These are phyloP conservation scores for Chloris gayana DNA, from an alignment of 176 grass and related monocot genomes.

Conservation along the genomic window DNA sequence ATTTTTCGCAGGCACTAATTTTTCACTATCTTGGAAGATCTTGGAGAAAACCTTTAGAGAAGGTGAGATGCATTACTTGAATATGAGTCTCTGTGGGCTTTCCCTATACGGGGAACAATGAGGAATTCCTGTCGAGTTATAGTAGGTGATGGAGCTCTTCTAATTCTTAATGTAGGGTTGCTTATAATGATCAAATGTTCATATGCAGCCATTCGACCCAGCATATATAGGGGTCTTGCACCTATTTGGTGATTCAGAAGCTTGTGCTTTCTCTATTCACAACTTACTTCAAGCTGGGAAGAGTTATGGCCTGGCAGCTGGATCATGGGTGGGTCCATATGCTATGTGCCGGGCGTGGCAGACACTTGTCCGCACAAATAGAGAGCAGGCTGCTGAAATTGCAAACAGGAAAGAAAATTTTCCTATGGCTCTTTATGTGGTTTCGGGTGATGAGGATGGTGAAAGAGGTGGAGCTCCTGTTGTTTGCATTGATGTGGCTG, in stretches of 20 bases:
- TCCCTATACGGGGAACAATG: not conserved
- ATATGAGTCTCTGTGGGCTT: not conserved
- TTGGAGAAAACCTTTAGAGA: constrained; percentile 81
- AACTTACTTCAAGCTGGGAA: constrained; percentile 87
- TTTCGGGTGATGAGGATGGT: constrained; percentile 96
- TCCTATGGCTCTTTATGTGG: constrained; percentile 85
- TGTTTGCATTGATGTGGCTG: constrained; percentile 75
- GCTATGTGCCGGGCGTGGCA: constrained; percentile 98
- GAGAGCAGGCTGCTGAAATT: constrained; percentile 36
- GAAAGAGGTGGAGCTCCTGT: constrained; percentile 98
- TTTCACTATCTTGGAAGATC: constrained; percentile 90
- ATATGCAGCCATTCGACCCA: constrained; percentile 86
- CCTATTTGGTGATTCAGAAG: constrained; percentile 82
- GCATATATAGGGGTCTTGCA: constrained; percentile 79
- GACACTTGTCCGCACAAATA: constrained; percentile 70
- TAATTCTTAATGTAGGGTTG: constrained; percentile 64
- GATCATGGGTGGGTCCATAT: constrained; percentile 96
- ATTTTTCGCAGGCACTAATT: constrained; percentile 63
- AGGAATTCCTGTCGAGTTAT: constrained; percentile 15
- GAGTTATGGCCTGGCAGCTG: constrained; percentile 74
- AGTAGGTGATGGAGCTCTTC: constrained; percentile 51
- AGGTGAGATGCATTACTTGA: constrained; percentile 55
- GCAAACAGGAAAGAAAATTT: constrained; percentile 49
- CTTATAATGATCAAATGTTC: constrained; percentile 69
- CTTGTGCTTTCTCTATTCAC: constrained; percentile 86